Evolutionary conservation across 371 early-diverging fungal genomes (phyloP).

Genomic region (Mucor irregularis): DNA sequence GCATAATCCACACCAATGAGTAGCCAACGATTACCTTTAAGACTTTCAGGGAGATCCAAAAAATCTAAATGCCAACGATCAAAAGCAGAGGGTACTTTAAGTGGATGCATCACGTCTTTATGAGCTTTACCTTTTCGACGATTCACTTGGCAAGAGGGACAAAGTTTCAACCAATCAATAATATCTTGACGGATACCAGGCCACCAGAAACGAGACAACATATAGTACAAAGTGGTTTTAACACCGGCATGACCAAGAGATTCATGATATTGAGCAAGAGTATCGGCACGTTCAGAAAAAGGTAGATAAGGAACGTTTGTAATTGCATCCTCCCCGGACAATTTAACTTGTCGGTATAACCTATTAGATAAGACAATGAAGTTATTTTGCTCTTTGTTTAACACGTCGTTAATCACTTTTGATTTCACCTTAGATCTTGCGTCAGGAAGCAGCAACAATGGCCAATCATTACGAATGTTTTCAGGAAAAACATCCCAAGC

Average conservation of each 20-base stretch:
- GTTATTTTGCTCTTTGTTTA: neutral
- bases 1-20: slow-evolving; percentile 38
- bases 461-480: slow-evolving; percentile 18
- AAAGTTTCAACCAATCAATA: slow-evolving; percentile 12
- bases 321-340: neutral
- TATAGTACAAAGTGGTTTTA: neutral
- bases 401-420: neutral
- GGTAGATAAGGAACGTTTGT: neutral
- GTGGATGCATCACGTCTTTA: slow-evolving; percentile 7
- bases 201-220: slow-evolving; percentile 1
- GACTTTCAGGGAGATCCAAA: neutral
- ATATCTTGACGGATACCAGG: neutral
- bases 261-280: neutral
- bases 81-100: slow-evolving; percentile 12
- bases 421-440: slow-evolving; percentile 2
- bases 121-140: neutral
- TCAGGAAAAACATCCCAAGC: neutral
- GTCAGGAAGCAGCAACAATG: slow-evolving; percentile 7
- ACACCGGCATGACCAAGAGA: slow-evolving; percentile 7
- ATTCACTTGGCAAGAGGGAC: slow-evolving; percentile 19
- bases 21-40: slow-evolving; percentile 11
- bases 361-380: neutral
- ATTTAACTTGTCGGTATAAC: neutral
- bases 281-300: slow-evolving; percentile 5
- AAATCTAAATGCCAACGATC: slow-evolving; percentile 30